phyloP scores from a whole-genome alignment of 345 rosid genomes.

The Gossypium sturtianum region DNA sequence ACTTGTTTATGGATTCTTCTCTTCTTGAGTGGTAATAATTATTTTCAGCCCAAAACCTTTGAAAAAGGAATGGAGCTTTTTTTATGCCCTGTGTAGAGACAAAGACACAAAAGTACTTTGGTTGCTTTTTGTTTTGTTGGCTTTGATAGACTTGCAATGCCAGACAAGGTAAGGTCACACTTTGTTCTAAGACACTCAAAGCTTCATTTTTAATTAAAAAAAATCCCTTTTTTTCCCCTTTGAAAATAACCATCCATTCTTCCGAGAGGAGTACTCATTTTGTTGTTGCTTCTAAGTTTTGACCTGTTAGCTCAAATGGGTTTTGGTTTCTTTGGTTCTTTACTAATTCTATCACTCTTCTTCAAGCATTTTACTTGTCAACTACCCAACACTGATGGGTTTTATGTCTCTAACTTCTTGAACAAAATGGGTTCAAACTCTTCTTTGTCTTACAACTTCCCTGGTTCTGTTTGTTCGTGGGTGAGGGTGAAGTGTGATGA shows the following conservation, averaged over 20 bases:
- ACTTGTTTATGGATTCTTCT: background rate
- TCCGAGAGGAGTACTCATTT: background rate
- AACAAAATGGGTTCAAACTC: constrained; percentile 48
- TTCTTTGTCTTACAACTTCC: constrained; percentile 34
- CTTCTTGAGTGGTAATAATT: background rate
- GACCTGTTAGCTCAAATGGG: constrained; percentile 45
- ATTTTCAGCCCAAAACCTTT: background rate
- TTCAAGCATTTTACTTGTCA: constrained; percentile 49
- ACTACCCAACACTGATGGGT: constrained; percentile 85
- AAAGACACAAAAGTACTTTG: background rate
- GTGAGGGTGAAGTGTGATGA: constrained; percentile 59
- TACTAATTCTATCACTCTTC: constrained; percentile 53
- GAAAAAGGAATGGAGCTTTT: constrained; percentile 5
- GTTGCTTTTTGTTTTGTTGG: constrained; percentile 4
- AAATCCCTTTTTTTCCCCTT: background rate
- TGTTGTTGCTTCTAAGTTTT: constrained; percentile 11
- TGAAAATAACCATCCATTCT: background rate
- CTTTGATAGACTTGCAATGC: background rate
- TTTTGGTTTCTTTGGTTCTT: constrained; percentile 39
- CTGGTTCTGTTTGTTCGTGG: constrained; percentile 68
- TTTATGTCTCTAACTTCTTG: constrained; percentile 60
- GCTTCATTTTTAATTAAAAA: background rate
- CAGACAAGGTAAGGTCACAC: constrained; percentile 3
- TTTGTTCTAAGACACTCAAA: background rate
- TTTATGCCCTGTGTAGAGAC: constrained; percentile 11